Evolutionary conservation across 2,329 filamentous ascomycete species (phyloP).

Genomic region (Fusarium globosum): DNA sequence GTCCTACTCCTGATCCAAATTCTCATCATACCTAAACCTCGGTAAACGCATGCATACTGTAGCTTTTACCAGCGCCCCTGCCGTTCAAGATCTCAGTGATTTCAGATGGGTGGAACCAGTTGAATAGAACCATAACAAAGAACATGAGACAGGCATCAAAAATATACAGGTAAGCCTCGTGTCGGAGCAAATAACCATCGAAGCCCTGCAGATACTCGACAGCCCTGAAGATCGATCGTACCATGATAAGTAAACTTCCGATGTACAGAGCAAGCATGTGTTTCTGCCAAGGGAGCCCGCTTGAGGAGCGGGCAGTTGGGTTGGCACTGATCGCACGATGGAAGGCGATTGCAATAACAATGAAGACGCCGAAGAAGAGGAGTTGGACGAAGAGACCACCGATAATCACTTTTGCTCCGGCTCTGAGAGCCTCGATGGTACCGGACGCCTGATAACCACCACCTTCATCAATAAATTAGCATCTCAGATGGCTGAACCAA

Average conservation of each 20-base stretch:
- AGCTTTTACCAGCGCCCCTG: neutral
- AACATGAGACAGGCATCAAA: slow-evolving; percentile 51
- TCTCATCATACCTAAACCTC: neutral
- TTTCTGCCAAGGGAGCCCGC: slow-evolving; percentile 46
- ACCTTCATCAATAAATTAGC: neutral
- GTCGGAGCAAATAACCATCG: slow-evolving; percentile 45
- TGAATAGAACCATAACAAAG: slow-evolving; percentile 57
- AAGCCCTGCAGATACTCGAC: slow-evolving; percentile 54
- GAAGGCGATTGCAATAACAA: slow-evolving; percentile 58
- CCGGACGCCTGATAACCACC: slow-evolving; percentile 40
- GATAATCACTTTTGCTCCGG: slow-evolving; percentile 60
- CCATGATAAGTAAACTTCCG: slow-evolving; percentile 49
- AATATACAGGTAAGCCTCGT: slow-evolving; percentile 50
- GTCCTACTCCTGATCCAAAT: neutral
- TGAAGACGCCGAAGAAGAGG: slow-evolving; percentile 63
- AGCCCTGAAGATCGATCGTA: slow-evolving; percentile 54
- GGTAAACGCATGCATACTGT: slow-evolving; percentile 1
- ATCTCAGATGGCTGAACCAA: neutral
- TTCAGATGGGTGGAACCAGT: slow-evolving; percentile 50
- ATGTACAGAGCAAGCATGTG: slow-evolving; percentile 40
- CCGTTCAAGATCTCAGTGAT: neutral
- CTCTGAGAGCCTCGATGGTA: slow-evolving; percentile 39
- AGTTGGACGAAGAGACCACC: slow-evolving; percentile 65
- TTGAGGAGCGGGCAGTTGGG: slow-evolving; percentile 2
- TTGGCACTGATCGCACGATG: slow-evolving; percentile 44